Percentiles rank a stretch among this genome's conserved stretches.
Conservation (phyloP, 495 filamentous ascomycete species). For the Penicillium bovifimosum region DNA sequence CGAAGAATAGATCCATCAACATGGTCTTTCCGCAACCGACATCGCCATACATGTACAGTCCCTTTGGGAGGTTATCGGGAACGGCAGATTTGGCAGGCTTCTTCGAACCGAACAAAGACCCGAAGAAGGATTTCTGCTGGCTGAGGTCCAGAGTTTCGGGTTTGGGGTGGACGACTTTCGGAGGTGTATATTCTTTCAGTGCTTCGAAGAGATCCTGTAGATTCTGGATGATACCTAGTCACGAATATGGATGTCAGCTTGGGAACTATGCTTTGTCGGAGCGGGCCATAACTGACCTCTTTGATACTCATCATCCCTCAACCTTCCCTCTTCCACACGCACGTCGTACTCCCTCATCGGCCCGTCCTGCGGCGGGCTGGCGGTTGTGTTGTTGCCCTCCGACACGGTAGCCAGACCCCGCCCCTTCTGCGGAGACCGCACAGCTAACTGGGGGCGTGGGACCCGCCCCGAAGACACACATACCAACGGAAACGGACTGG, state of each 20-base stretch:
- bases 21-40: conserved; percentile 99
- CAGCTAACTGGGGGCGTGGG: neutral
- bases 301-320: conserved; percentile 87
- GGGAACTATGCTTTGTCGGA: neutral
- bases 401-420: conserved; percentile 18
- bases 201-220: conserved; percentile 87
- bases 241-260: conserved; percentile 1
- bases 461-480: neutral
- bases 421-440: conserved; percentile 5
- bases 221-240: conserved; percentile 72
- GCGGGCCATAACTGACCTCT: conserved; percentile 51
- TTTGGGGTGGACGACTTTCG: conserved; percentile 67
- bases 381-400: conserved; percentile 1
- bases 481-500: neutral
- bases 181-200: conserved; percentile 66
- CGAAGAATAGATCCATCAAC: conserved; percentile 99
- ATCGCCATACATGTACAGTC: conserved; percentile 93
- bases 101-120: conserved; percentile 55
- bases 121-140: conserved; percentile 60
- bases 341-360: conserved; percentile 83
- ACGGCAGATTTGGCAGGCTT: conserved; percentile 41
- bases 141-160: conserved; percentile 60
- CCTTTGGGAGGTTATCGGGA: conserved; percentile 70
- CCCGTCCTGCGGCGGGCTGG: conserved; percentile 40
- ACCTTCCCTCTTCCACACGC: conserved; percentile 61